These are phyloP conservation scores for Saturnispora zaruensis DNA, from an alignment of 805 yeast genomes.

Conservation along the genomic window DNA sequence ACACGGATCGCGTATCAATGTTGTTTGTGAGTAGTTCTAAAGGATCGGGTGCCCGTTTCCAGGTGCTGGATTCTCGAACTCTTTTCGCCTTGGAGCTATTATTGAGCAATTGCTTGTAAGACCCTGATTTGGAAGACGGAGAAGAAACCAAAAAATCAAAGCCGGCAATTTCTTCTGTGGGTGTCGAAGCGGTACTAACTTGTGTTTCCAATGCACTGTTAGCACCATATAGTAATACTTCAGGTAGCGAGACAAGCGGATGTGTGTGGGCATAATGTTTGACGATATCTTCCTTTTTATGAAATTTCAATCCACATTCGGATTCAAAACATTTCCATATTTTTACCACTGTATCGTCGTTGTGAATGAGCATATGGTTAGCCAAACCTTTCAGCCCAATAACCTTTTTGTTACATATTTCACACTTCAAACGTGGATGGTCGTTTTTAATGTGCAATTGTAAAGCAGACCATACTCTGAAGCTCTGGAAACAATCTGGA, in stretches of 20 bases:
- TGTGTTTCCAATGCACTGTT: neutral
- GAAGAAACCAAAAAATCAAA: slow-evolving; percentile 1
- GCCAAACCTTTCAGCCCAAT: slow-evolving; percentile 62
- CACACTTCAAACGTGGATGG: slow-evolving; percentile 64
- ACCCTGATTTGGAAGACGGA: neutral
- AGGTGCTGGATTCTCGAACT: neutral
- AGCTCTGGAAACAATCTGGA: slow-evolving; percentile 50
- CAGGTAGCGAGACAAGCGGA: slow-evolving; percentile 15
- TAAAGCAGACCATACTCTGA: slow-evolving; percentile 65
- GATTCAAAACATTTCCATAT: slow-evolving; percentile 57
- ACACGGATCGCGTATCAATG: slow-evolving; percentile 31
- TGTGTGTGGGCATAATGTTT: slow-evolving; percentile 49
- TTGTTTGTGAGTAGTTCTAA: slow-evolving; percentile 32
- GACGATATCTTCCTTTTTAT: slow-evolving; percentile 47
- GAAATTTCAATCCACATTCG: slow-evolving; percentile 41
- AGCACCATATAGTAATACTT: slow-evolving; percentile 9
- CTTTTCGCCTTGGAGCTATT: neutral
- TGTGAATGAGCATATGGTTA: slow-evolving; percentile 70
- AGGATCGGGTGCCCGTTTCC: slow-evolving; percentile 10
- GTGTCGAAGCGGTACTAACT: neutral
- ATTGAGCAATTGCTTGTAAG: neutral
- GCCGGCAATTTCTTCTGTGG: neutral
- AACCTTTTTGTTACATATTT: slow-evolving; percentile 59
- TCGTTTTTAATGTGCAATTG: slow-evolving; percentile 61
- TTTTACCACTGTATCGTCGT: slow-evolving; percentile 40